A percentile compares a stretch with the other conserved stretches of the same genome.
phyloP scores from a whole-genome alignment of 306 rosid genomes.

The Lathyrus sativus region DNA sequence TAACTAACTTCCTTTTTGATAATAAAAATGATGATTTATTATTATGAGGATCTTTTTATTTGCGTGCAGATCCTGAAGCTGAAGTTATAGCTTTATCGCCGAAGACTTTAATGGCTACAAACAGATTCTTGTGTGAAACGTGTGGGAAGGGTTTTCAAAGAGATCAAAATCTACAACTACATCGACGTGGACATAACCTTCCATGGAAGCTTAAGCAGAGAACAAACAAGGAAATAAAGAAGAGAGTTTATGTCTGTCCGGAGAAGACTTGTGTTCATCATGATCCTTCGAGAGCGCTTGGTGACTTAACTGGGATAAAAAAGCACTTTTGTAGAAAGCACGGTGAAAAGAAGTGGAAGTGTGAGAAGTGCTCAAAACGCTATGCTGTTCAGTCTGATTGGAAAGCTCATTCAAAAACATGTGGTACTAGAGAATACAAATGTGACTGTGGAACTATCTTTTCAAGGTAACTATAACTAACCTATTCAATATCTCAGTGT shows the following conservation, averaged over 20 bases:
- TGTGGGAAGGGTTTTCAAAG: constrained; percentile 90
- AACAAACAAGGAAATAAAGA: constrained; percentile 62
- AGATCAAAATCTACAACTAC: constrained; percentile 90
- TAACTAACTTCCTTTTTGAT: constrained; percentile 10
- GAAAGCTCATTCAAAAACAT: constrained; percentile 89
- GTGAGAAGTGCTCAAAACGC: constrained; percentile 82
- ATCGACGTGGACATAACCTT: constrained; percentile 82
- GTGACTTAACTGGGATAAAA: constrained; percentile 88
- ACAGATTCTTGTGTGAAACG: constrained; percentile 81
- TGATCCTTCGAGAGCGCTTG: constrained; percentile 80
- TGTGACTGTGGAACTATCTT: constrained; percentile 92
- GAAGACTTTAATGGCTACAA: constrained; percentile 81
- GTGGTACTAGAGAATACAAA: constrained; percentile 89
- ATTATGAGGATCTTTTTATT: constrained; percentile 4
- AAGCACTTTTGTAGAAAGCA: constrained; percentile 95
- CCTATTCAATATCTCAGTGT: background rate
- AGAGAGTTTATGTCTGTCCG: constrained; percentile 85
- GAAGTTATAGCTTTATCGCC: constrained; percentile 89
- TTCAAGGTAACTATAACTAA: constrained; percentile 59
- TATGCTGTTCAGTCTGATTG: constrained; percentile 93
- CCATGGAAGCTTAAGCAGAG: constrained; percentile 95
- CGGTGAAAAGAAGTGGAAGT: constrained; percentile 96
- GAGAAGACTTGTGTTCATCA: constrained; percentile 80
- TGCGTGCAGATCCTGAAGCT: constrained; percentile 78
- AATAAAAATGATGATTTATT: background rate